These are phyloP conservation scores for Wickerhamiella nectarea DNA, from an alignment of 805 yeast species.

Conservation along the genomic window DNA sequence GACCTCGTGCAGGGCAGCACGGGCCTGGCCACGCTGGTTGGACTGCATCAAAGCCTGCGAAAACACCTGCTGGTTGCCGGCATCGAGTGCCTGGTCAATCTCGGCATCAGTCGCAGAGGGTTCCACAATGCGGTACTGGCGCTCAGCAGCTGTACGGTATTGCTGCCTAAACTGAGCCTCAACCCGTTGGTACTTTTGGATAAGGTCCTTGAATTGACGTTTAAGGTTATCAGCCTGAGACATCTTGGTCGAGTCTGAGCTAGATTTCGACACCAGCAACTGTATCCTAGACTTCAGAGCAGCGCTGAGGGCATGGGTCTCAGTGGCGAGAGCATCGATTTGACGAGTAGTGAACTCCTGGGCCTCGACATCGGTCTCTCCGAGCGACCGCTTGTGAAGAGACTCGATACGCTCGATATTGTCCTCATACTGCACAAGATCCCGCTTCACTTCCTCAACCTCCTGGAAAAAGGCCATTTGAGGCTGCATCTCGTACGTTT, in stretches of 20 bases:
- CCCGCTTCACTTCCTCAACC: conserved; percentile 53
- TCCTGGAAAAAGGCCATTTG: conserved; percentile 47
- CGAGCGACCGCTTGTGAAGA: conserved; percentile 55
- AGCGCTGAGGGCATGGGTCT: conserved; percentile 65
- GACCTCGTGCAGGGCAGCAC: conserved; percentile 88
- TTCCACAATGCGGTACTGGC: conserved; percentile 71
- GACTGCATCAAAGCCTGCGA: conserved; percentile 54
- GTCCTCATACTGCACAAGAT: conserved; percentile 56
- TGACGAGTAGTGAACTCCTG: conserved; percentile 57
- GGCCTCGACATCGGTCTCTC: conserved; percentile 58
- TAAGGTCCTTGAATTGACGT: conserved; percentile 68
- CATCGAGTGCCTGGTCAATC: conserved; percentile 70
- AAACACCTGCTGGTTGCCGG: conserved; percentile 76
- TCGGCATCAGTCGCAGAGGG: conserved; percentile 51
- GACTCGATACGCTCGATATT: conserved; percentile 55
- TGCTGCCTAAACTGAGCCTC: conserved; percentile 79
- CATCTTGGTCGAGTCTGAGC: conserved; percentile 57
- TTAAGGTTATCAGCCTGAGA: conserved; percentile 85
- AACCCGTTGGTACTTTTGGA: conserved; percentile 72
- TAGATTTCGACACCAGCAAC: conserved; percentile 44
- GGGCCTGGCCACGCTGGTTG: conserved; percentile 51
- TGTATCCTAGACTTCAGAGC: conserved; percentile 66
- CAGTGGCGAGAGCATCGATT: conserved; percentile 62
- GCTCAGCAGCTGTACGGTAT: conserved; percentile 74
- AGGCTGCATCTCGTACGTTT: conserved; percentile 16